Percentiles rank a stretch among this genome's conserved stretches.
Conservation (phyloP, 73 alveolate species). For the Tetrahymena elliotti region DNA sequence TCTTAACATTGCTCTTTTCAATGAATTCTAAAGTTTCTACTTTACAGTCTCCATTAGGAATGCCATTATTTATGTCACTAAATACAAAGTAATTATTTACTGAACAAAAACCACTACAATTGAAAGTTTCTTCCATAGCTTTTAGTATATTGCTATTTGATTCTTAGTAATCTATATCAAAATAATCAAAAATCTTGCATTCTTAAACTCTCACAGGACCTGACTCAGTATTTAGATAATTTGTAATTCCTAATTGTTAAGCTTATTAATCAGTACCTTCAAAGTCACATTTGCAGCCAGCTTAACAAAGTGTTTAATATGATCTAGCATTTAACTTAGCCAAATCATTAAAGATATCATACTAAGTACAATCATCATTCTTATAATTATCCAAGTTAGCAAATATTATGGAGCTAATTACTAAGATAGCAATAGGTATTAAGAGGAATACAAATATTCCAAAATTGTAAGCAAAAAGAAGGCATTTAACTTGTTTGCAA, state of each 20-base stretch:
- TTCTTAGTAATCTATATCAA: neutral
- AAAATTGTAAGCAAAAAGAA: neutral
- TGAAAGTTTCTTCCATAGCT: neutral
- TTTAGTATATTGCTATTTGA: neutral
- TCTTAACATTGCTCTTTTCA: neutral
- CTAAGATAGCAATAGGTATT: neutral
- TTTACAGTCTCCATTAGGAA: neutral
- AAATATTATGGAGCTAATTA: neutral
- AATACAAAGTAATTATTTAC: neutral
- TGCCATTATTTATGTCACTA: neutral
- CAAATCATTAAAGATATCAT: neutral
- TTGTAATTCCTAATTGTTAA: neutral
- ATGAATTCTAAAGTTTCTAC: neutral
- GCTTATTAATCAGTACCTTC: neutral
- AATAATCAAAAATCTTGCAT: neutral
- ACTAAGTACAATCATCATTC: neutral
- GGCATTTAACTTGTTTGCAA: neutral
- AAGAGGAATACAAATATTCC: neutral
- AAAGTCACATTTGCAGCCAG: neutral
- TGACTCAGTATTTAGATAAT: neutral
- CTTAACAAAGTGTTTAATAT: neutral
- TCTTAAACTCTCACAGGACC: neutral
- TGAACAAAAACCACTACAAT: neutral
- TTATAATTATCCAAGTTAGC: neutral
- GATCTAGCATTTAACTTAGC: neutral